phyloP scores from a whole-genome alignment of 768 basidiomycete species.

The Leucocoprinus birnbaumii region DNA sequence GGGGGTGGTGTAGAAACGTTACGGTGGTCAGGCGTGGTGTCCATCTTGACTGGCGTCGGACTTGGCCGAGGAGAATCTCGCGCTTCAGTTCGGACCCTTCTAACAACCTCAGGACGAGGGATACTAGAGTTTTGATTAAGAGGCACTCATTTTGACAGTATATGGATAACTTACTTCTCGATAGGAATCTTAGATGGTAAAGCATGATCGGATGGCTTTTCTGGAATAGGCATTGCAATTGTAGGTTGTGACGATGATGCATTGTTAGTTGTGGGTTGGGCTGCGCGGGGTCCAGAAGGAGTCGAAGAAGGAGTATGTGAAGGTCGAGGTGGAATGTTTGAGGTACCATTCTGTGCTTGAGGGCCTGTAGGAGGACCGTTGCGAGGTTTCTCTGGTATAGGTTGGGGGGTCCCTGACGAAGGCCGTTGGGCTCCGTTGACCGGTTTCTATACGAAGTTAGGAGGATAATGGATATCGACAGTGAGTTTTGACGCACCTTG shows the following conservation, averaged over 20 bases:
- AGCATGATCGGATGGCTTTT: not conserved
- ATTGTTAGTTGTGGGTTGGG: conserved; percentile 36
- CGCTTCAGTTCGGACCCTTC: conserved; percentile 45
- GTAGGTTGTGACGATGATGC: conserved; percentile 25
- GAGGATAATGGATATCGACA: not conserved
- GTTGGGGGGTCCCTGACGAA: conserved; percentile 25
- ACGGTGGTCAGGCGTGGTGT: conserved; percentile 12
- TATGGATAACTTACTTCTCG: conserved; percentile 49
- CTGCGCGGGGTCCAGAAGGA: conserved; percentile 54
- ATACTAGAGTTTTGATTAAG: conserved; percentile 41
- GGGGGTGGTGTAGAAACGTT: conserved; percentile 9
- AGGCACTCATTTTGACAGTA: not conserved
- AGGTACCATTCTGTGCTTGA: conserved; percentile 7
- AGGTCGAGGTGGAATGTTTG: conserved; percentile 21
- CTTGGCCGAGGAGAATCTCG: conserved; percentile 32
- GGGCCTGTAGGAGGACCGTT: conserved; percentile 20
- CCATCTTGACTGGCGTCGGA: conserved; percentile 11
- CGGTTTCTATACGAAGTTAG: conserved; percentile 16
- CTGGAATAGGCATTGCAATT: conserved; percentile 1
- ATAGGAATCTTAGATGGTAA: conserved; percentile 46
- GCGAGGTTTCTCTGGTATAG: conserved; percentile 36
- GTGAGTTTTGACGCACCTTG: conserved; percentile 20
- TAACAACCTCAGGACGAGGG: conserved; percentile 79
- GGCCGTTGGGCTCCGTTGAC: conserved; percentile 26
- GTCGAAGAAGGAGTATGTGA: conserved; percentile 22